Base-by-base conservation (phyloP, 768 basidiomycete species). In the Pleurotus ostreatus region DNA sequence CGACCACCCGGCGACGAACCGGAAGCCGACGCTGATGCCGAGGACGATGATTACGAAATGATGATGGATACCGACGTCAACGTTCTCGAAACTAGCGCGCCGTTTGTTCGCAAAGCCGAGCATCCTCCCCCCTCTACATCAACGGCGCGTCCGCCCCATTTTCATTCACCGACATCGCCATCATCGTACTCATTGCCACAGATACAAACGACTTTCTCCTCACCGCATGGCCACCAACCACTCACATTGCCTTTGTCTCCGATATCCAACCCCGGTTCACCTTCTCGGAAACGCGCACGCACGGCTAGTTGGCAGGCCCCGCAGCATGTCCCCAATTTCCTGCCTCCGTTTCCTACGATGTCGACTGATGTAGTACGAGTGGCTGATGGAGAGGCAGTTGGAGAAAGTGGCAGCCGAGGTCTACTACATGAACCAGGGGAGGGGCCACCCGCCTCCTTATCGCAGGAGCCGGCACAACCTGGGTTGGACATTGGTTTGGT, bases 301-400 rank as follows among this genome's bases (percentile, higher is more conserved):
- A 78, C 73, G 25, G 64, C 77, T 2, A 74, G 71, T 58, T 89
- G 86, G 86, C 70, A 78, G 18, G 78, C 85, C 1, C 85, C 85
- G 62, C 70, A 77, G 47, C 77, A 88, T 64, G 76, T 90, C 54
- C 88, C 88, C 12, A 72, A 78, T 59, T 85, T 84, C 60, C 68
- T 90, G 2, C 88, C 88, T 1, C 85, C 87, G 0, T 88, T 89
- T 64, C 88, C 88, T 18, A 66, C 23, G 55, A 69, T 16, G 60
- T 63, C 16, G 70, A 69, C 26, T 58, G 64, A 16, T 68, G 73
- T 40, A 65, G 65, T 15, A 65, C 71, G 25, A 69, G 30, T 9
- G 30, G 30, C 11, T 34, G 30, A 34, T 34, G 30, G 30, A 11
- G 30, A 34, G 30, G 30, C 30, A 11, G 30, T 11, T 11, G 30